These are phyloP conservation scores for Solanum ossicruentum DNA, from an alignment of 257 asterid species.

Conservation along the genomic window DNA sequence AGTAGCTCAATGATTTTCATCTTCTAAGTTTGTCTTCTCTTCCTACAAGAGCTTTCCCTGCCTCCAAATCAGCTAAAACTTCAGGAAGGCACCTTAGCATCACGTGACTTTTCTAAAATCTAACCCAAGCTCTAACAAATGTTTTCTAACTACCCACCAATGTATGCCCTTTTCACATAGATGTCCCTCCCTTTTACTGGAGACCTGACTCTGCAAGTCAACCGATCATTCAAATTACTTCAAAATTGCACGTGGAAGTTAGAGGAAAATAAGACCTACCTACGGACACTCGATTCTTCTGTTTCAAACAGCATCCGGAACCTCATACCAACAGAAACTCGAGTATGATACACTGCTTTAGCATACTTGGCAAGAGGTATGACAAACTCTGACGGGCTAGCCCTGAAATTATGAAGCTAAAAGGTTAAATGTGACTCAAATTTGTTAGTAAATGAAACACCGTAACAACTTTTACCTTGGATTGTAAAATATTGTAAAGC, in stretches of 20 bases:
- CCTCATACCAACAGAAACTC: conserved; percentile 92
- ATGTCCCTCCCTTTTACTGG: not conserved
- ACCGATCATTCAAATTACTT: not conserved
- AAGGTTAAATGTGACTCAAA: not conserved
- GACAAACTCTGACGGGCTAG: conserved; percentile 85
- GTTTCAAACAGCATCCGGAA: conserved; percentile 93
- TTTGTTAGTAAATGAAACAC: not conserved
- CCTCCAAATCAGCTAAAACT: not conserved
- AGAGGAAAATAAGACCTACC: conserved; percentile 32
- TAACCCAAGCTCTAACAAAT: not conserved
- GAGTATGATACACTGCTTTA: conserved; percentile 72
- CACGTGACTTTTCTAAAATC: not conserved
- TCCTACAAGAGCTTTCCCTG: not conserved
- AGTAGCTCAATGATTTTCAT: not conserved
- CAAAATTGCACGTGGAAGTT: not conserved
- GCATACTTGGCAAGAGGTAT: conserved; percentile 85
- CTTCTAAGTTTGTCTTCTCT: not conserved
- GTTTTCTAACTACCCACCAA: not conserved
- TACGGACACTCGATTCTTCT: conserved; percentile 84
- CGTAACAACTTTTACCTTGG: conserved; percentile 43
- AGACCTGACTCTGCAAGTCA: not conserved
- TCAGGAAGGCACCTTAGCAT: not conserved
- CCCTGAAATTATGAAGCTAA: conserved; percentile 36
- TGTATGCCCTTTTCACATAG: not conserved
- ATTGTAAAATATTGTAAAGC: conserved; percentile 78